Conservation (phyloP, 2,329 filamentous ascomycete genomes). For the Nigrograna mackinnonii region DNA sequence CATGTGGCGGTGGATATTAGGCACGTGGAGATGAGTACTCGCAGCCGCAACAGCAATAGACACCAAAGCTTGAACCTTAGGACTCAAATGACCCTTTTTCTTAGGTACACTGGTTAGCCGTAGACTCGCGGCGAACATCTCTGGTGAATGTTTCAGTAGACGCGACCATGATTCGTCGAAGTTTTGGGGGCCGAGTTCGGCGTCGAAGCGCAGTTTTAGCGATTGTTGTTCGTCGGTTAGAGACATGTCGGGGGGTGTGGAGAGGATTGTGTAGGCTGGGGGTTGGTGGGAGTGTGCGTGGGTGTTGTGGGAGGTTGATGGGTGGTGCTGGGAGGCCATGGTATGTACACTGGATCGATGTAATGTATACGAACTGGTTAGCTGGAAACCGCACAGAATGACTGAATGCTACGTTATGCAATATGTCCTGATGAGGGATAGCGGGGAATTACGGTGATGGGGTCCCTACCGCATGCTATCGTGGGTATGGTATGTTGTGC, state of each 20-base stretch:
- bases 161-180: conserved; percentile 32
- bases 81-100: conserved; percentile 37
- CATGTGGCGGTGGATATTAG: conserved; percentile 47
- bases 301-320: too few relatives aligned
- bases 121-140: conserved; percentile 32
- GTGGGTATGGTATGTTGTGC: too few relatives aligned
- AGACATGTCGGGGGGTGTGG: conserved; percentile 15
- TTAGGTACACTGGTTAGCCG: conserved; percentile 30
- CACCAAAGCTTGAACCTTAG: conserved; percentile 49
- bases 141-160: conserved; percentile 27
- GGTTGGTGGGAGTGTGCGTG: too few relatives aligned
- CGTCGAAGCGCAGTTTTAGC: conserved; percentile 26
- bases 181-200: conserved; percentile 20
- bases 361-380: too few relatives aligned
- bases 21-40: conserved; percentile 49
- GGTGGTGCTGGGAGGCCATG: too few relatives aligned
- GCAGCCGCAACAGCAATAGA: conserved; percentile 48
- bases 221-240: conserved; percentile 22
- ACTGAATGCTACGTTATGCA: too few relatives aligned
- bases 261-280: too few relatives aligned
- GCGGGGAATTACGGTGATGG: too few relatives aligned
- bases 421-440: too few relatives aligned
- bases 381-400: too few relatives aligned
- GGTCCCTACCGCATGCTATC: too few relatives aligned
- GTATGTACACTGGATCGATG: too few relatives aligned